Conservation (phyloP, 331 rosid species). For the Quercus lobata region DNA sequence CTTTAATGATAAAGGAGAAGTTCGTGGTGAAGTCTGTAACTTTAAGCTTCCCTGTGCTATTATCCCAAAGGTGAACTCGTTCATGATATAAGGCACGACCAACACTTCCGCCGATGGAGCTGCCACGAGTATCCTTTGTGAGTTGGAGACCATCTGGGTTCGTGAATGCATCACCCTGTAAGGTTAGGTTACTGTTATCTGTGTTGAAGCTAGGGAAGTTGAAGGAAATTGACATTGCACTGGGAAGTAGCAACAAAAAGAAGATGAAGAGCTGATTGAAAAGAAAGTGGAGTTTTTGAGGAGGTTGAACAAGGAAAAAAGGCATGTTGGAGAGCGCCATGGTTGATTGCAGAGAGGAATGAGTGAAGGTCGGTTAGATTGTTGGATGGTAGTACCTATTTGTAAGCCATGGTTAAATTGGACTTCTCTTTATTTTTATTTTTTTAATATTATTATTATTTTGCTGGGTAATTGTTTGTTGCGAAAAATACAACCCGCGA, state of each 20-base stretch:
- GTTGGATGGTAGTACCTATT: too few species aligned
- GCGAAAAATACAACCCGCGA: too few species aligned
- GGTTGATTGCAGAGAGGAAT: too few species aligned
- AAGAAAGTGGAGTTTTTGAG: too few species aligned
- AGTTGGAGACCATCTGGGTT: neutral
- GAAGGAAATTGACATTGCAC: neutral
- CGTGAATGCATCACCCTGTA: neutral
- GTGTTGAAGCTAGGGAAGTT: neutral
- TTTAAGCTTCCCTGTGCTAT: neutral
- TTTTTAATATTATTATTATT: too few species aligned
- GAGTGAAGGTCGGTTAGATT: too few species aligned
- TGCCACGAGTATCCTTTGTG: neutral
- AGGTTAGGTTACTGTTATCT: neutral
- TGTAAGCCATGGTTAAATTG: too few species aligned
- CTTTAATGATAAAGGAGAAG: constrained; percentile 23
- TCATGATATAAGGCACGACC: constrained; percentile 30
- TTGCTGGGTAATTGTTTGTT: too few species aligned
- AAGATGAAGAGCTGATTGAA: neutral
- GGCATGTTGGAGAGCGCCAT: too few species aligned
- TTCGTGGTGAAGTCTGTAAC: constrained; percentile 14
- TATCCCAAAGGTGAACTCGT: constrained; percentile 41
- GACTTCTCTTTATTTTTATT: too few species aligned
- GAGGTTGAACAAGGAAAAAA: too few species aligned
- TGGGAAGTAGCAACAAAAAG: neutral
- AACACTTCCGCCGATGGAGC: neutral